phyloP scores from a whole-genome alignment of 2,329 filamentous ascomycete genomes.

The Didymella arachidicola region DNA sequence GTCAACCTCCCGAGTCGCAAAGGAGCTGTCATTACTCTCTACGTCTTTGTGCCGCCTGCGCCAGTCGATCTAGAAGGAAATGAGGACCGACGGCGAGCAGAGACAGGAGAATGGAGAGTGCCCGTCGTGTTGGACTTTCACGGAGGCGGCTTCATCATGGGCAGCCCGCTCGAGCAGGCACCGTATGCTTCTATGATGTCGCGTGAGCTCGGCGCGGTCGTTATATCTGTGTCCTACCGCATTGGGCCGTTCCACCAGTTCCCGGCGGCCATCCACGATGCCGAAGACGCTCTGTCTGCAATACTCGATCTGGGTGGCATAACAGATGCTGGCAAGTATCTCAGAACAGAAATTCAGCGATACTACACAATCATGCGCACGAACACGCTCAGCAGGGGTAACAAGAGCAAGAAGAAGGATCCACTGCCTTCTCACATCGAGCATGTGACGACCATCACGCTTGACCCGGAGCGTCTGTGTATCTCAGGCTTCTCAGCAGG shows the following conservation, averaged over 20 bases:
- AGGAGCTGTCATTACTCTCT: slow-evolving; percentile 50
- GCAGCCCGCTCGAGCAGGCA: slow-evolving; percentile 55
- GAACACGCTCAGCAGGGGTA: slow-evolving; percentile 22
- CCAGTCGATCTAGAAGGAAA: slow-evolving; percentile 40
- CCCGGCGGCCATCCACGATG: slow-evolving; percentile 58
- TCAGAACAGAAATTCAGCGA: slow-evolving; percentile 47
- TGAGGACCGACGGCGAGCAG: slow-evolving; percentile 26
- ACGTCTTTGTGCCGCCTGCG: slow-evolving; percentile 53
- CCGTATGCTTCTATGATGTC: slow-evolving; percentile 58
- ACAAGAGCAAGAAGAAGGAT: slow-evolving; percentile 28
- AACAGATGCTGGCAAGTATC: slow-evolving; percentile 43
- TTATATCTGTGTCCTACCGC: slow-evolving; percentile 59
- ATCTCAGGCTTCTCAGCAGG: slow-evolving; percentile 58
- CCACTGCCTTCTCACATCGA: slow-evolving; percentile 25
- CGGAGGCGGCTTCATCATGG: slow-evolving; percentile 56
- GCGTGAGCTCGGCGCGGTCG: slow-evolving; percentile 53
- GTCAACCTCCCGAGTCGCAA: slow-evolving; percentile 52
- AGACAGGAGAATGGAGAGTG: slow-evolving; percentile 44
- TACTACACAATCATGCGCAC: slow-evolving; percentile 42
- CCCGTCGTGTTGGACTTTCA: slow-evolving; percentile 55
- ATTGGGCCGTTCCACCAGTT: slow-evolving; percentile 58
- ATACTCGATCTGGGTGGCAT: slow-evolving; percentile 50
- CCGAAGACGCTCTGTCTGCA: slow-evolving; percentile 56
- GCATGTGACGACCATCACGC: slow-evolving; percentile 35
- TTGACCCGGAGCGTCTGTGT: slow-evolving; percentile 52